Evolutionary conservation across 2,329 filamentous ascomycete genomes (phyloP), one percentile per base, ranked within the genome.

Genomic region (Aspergillus viridinutans): DNA sequence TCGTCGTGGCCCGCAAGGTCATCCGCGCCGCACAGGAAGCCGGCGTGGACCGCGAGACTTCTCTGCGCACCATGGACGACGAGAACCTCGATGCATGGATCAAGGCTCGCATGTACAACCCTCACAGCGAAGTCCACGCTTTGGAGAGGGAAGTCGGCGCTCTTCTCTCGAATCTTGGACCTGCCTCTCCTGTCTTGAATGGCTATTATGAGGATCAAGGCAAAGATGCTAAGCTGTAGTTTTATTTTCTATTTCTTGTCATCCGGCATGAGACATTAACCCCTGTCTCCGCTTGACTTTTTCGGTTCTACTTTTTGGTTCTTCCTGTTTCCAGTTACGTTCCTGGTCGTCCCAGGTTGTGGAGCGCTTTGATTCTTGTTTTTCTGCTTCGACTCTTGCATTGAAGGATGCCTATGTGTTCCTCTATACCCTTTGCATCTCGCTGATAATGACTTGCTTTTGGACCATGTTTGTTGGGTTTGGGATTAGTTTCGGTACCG

Each of bases 11-110:
- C 32, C 86, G 91, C 51, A 91, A 93, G 76, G 92, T 97, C 65
- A 97, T 97, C 82, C 92, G 94, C 73, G 88, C 90, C 23, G 92
- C 93, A 5, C 89, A 95, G 68, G 81, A 87, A 61, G 90, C 90
- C 66, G 89, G 89, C 59, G 89, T 96, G 52, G 78, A 80, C 63
- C 74, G 78, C 38, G 73, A 80, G 63, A 74, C 75, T 17, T 63
- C 67, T 28, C 74, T 80, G 21, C 76, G 77, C 52, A 68, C 66
- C 12, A 72, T 80, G 70, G 69, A 61, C 47, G 77, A 80, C 59
- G 63, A 68, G 9, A 68, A 76, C 32, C 66, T 81, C 42, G 78
- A 80, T 58, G 67, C 69, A 45, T 81, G 76, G 75, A 79, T 81
- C 70, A 76, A 75, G 64, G 63, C 69, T 10, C 76, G 74, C 64